A percentile compares a stretch with the other conserved stretches of the same genome.
phyloP scores from a whole-genome alignment of 331 rosid species.

The Quercus tomentella region DNA sequence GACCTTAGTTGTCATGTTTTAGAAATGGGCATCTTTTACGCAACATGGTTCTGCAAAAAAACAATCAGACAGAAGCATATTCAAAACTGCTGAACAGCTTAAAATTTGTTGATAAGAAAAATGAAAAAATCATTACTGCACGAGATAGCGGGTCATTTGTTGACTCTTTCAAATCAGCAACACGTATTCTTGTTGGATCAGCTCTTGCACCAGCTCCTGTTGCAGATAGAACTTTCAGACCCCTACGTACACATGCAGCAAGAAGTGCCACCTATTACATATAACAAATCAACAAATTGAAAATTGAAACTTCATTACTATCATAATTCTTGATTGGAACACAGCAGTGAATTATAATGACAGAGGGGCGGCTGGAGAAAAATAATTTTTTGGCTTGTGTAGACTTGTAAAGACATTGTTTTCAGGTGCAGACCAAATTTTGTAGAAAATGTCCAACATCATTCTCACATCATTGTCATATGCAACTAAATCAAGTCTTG shows the following conservation, averaged over 20 bases:
- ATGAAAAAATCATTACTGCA: conserved; percentile 52
- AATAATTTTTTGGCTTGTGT: neutral
- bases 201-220: conserved; percentile 98
- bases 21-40: neutral
- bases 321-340: neutral
- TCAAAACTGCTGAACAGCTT: neutral
- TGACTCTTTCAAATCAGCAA: conserved; percentile 88
- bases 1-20: neutral
- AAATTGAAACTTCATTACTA: conserved; percentile 21
- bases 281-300: conserved; percentile 30
- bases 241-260: conserved; percentile 94
- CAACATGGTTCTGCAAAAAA: neutral
- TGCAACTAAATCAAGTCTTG: conserved; percentile 10
- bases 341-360: neutral
- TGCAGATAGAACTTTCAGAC: conserved; percentile 86
- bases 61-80: neutral
- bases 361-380: neutral
- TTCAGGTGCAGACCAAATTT: conserved; percentile 5
- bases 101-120: neutral
- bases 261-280: conserved; percentile 90
- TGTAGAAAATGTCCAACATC: neutral
- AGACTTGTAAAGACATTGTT: neutral
- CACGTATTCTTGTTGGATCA: conserved; percentile 89
- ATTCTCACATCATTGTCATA: conserved; percentile 1
- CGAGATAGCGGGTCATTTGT: conserved; percentile 91